Evolutionary conservation across 2,329 filamentous ascomycete genomes (phyloP).

Genomic region (Cyphellophora europaea): DNA sequence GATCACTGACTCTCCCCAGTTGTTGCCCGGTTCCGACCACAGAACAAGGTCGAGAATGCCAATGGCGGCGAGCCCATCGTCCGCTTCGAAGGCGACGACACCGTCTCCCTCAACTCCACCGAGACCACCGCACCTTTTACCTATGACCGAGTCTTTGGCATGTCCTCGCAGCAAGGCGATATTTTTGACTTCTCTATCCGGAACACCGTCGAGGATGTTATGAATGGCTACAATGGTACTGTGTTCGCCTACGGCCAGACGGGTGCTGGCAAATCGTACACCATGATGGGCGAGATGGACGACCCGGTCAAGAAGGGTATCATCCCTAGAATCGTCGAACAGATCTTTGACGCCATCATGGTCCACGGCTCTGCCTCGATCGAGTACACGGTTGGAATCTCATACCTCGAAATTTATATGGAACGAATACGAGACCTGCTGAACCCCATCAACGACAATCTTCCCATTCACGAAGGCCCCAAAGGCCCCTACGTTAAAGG

Average conservation of each 20-base stretch:
- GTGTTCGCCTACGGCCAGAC: conserved; percentile 94
- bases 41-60: conserved; percentile 87
- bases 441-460: conserved; percentile 85
- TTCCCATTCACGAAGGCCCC: conserved; percentile 97
- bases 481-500: conserved; percentile 95
- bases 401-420: conserved; percentile 99
- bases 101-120: conserved; percentile 55
- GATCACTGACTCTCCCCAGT: no score
- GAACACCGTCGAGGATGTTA: conserved; percentile 90
- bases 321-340: conserved; percentile 92
- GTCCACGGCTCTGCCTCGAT: conserved; percentile 76
- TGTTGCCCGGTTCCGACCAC: conserved; percentile 93
- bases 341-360: conserved; percentile 94
- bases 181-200: conserved; percentile 98
- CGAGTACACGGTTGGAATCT: conserved; percentile 96
- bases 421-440: conserved; percentile 92
- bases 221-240: conserved; percentile 98
- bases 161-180: conserved; percentile 79
- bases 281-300: conserved; percentile 97
- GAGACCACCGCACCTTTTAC: conserved; percentile 83
- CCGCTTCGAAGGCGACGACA: conserved; percentile 77
- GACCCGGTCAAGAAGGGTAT: conserved; percentile 83
- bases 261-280: conserved; percentile 96
- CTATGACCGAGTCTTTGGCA: conserved; percentile 95
- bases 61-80: conserved; percentile 91